A percentile compares a stretch with the other conserved stretches of the same genome.
phyloP scores from a whole-genome alignment of 129 eudicot genomes.

The Sambucus nigra region DNA sequence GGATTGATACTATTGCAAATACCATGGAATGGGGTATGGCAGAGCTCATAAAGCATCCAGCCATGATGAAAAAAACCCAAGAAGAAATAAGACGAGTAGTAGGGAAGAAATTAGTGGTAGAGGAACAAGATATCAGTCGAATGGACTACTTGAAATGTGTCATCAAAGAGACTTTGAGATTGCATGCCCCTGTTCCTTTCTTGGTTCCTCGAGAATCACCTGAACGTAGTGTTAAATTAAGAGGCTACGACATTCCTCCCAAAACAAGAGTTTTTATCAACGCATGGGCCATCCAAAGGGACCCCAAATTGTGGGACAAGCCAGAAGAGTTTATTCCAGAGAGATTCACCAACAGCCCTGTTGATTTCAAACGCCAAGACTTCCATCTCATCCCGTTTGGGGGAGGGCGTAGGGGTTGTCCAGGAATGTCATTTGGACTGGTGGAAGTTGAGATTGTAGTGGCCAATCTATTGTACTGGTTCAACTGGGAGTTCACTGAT shows the following conservation, averaged over 20 bases:
- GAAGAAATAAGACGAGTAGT: slow-evolving; percentile 28
- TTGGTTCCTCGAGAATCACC: slow-evolving; percentile 39
- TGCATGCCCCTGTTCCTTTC: slow-evolving; percentile 37
- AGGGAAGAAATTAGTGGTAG: slow-evolving; percentile 12
- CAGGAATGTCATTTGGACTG: slow-evolving; percentile 39
- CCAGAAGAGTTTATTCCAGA: slow-evolving; percentile 53
- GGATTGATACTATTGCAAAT: slow-evolving; percentile 30
- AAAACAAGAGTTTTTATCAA: slow-evolving; percentile 42
- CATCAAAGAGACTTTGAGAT: slow-evolving; percentile 42
- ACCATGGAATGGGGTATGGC: slow-evolving; percentile 50
- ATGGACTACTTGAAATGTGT: slow-evolving; percentile 51
- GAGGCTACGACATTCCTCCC: slow-evolving; percentile 43
- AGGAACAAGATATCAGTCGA: slow-evolving; percentile 33
- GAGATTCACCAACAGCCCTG: slow-evolving; percentile 34
- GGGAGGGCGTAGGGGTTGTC: slow-evolving; percentile 71
- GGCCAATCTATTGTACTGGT: slow-evolving; percentile 47
- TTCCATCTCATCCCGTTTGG: slow-evolving; percentile 70
- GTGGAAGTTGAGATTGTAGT: slow-evolving; percentile 35
- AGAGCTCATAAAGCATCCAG: slow-evolving; percentile 44
- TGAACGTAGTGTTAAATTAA: slow-evolving; percentile 28
- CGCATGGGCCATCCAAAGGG: slow-evolving; percentile 60
- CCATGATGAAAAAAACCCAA: slow-evolving; percentile 26
- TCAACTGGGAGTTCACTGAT: slow-evolving; percentile 27
- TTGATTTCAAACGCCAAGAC: slow-evolving; percentile 41
- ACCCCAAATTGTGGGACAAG: slow-evolving; percentile 36